Conservation (phyloP, 202 grass and related monocot genomes). For the Zizania palustris region DNA sequence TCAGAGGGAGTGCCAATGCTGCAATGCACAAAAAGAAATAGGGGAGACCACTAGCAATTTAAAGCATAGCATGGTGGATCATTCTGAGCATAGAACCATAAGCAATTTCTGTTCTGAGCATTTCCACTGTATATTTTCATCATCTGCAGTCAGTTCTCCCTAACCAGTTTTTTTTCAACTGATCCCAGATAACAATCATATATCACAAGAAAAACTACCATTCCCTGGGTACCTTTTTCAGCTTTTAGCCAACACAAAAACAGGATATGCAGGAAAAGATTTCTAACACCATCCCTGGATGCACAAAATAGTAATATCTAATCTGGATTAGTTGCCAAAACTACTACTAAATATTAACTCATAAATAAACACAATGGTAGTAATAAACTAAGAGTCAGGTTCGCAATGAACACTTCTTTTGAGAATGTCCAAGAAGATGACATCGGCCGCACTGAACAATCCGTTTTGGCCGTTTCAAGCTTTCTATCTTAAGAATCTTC, state of each 20-base stretch:
- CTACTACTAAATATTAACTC: conserved; percentile 24
- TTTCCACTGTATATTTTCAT: not conserved
- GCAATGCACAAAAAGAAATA: not conserved
- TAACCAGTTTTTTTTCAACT: not conserved
- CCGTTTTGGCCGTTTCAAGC: conserved; percentile 83
- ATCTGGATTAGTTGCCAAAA: conserved; percentile 34
- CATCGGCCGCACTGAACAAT: conserved; percentile 86
- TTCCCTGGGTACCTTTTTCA: not conserved
- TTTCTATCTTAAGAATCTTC: conserved; percentile 94
- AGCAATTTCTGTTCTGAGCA: no score
- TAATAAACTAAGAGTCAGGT: conserved; percentile 44
- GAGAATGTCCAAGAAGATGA: conserved; percentile 90
- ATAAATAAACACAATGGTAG: conserved; percentile 16
- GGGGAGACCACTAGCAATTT: no score
- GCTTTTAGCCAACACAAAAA: not conserved
- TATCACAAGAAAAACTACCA: not conserved
- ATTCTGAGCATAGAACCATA: not conserved
- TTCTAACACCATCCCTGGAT: not conserved
- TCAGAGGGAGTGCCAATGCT: not conserved
- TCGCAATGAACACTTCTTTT: conserved; percentile 79
- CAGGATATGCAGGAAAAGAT: conserved; percentile 18
- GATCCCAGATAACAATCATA: not conserved
- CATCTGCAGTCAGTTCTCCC: not conserved
- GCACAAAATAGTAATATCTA: conserved; percentile 5
- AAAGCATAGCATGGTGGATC: not conserved